Base-by-base conservation (phyloP, 345 rosid species). In the Combretum micranthum region DNA sequence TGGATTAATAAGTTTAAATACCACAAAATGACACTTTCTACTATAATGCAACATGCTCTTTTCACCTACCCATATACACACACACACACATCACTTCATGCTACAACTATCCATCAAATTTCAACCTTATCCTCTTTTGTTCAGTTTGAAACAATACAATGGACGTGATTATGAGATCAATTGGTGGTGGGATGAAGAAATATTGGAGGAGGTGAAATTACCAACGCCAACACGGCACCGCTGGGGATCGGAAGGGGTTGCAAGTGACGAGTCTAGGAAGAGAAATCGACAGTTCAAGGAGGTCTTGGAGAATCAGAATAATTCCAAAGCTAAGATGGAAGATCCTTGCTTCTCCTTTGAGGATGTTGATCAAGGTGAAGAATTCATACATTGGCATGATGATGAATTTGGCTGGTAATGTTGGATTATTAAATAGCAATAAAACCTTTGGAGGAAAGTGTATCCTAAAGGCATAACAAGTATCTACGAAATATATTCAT, bases 231-330 rank as follows among this genome's bases (percentile, higher is more conserved):
- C 26, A 53, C 7, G 26, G 25, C 10, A 49, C 7, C 20, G 39
- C 37, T 10, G 44, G 45, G 60, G 22, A 48, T 18, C 16, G 47
- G 13, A 16, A 15, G 16, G 46, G 21, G 18, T 37, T 49, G 16
- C 53, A 47, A 32, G 67, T 55, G 39, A 43, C 43, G n/a, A 63
- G 53, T 47, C 39, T 55, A n/a, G 60, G 67, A 5, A 20, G 63
- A 13, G 22, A 52, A 12, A 0, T 43, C 0, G 2, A 26, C 15
- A 13, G 45, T 12, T 14, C 50, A 4, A 44, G 63, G 44, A 52
- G 69, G 63, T 64, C 23, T 13, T 51, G 63, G 69, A 57, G 50
- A 57, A 32, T 64, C 51, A 64, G 46, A 51, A 23, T 49, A 12
- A 6, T 26, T 20, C 69, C 52, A 20, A 64, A 52, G 64, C 58